These are phyloP conservation scores for Skeletonema costatum DNA, from an alignment of 108 stramenopile species.

Conservation along the genomic window DNA sequence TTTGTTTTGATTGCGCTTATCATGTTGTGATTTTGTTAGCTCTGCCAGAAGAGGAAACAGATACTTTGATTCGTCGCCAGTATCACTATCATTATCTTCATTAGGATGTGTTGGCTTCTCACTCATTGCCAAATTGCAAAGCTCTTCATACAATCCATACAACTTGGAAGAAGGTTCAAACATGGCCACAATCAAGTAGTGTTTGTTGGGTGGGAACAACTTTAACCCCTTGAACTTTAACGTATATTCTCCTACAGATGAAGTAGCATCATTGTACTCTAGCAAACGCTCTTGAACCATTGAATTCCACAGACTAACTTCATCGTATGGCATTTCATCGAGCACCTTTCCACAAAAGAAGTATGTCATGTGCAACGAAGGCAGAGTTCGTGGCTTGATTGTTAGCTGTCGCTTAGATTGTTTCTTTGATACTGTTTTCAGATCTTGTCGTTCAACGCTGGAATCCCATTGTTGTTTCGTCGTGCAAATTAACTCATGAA, in stretches of 20 bases:
- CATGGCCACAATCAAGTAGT: conserved; percentile 57
- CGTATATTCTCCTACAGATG: conserved; percentile 9
- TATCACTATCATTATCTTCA: neutral
- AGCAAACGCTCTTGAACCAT: conserved; percentile 27
- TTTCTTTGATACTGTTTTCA: conserved; percentile 6
- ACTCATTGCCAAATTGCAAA: conserved; percentile 41
- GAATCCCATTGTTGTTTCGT: conserved; percentile 14
- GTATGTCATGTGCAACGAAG: conserved; percentile 66
- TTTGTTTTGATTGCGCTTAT: conserved; percentile 11
- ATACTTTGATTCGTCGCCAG: conserved; percentile 4
- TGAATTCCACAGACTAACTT: conserved; percentile 41
- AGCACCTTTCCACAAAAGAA: conserved; percentile 63
- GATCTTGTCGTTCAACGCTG: neutral
- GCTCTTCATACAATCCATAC: conserved; percentile 47
- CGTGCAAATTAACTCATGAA: conserved; percentile 25
- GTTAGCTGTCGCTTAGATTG: conserved; percentile 11
- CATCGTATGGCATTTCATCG: conserved; percentile 39
- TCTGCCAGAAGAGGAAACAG: conserved; percentile 30
- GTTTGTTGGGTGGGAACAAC: conserved; percentile 56
- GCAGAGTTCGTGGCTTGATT: conserved; percentile 46
- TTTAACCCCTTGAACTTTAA: conserved; percentile 36
- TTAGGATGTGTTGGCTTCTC: neutral
- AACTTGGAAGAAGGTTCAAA: conserved; percentile 48
- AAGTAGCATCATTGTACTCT: neutral
- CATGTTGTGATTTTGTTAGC: conserved; percentile 5